Evolutionary conservation across 2,329 filamentous ascomycete species (phyloP).

Genomic region (Tolypocladium nubicola): DNA sequence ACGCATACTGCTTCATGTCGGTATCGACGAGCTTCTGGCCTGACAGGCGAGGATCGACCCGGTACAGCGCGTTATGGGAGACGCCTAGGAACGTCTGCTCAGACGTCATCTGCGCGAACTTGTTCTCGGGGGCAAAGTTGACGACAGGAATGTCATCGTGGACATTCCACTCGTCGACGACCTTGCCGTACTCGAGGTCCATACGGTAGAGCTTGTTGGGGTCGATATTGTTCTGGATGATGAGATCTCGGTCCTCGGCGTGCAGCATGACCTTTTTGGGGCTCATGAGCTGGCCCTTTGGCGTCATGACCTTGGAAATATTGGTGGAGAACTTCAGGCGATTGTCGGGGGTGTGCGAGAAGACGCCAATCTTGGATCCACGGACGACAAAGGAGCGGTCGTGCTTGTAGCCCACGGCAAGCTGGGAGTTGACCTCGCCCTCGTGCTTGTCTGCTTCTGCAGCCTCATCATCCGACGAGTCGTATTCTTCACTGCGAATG

Average conservation of each 20-base stretch:
- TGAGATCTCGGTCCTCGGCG: constrained; percentile 79
- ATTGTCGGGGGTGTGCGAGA: constrained; percentile 91
- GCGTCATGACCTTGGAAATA: constrained; percentile 90
- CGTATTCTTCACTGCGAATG: constrained; percentile 59
- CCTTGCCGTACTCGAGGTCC: constrained; percentile 96
- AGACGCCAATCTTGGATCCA: constrained; percentile 96
- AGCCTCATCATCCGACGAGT: constrained; percentile 56
- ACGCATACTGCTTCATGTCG: constrained; percentile 89
- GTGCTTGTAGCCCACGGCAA: constrained; percentile 94
- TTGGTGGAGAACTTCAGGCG: constrained; percentile 93
- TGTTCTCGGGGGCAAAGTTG: constrained; percentile 90
- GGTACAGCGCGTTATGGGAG: constrained; percentile 85
- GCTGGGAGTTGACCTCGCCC: constrained; percentile 80
- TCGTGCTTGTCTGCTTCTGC: constrained; percentile 64
- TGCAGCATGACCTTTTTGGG: constrained; percentile 97
- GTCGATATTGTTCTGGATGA: constrained; percentile 72
- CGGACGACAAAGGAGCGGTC: constrained; percentile 95
- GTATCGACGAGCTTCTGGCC: constrained; percentile 89
- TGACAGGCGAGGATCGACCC: constrained; percentile 80
- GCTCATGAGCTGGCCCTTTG: constrained; percentile 76
- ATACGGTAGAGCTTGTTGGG: constrained; percentile 91
- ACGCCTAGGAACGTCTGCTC: constrained; percentile 93
- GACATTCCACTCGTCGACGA: constrained; percentile 97
- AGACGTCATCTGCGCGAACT: constrained; percentile 94
- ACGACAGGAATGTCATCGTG: constrained; percentile 92